These are phyloP conservation scores for Triticum monococcum DNA, from an alignment of 176 grass and related monocot genomes.

Conservation along the genomic window DNA sequence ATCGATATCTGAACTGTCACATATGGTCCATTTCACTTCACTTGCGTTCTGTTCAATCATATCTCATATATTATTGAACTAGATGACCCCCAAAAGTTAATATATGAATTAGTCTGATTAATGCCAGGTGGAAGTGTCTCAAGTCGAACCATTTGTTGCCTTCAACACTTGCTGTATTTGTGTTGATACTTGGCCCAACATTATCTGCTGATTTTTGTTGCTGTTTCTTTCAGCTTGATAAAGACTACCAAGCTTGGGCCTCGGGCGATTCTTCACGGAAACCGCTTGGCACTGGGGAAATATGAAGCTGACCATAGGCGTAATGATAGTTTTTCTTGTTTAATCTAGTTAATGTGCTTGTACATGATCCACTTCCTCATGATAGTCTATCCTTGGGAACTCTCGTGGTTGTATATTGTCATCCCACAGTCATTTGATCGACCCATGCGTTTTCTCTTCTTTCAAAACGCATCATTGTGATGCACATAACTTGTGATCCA, in stretches of 20 bases:
- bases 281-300: constrained; percentile 90
- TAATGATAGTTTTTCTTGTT: constrained; percentile 20
- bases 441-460: neutral
- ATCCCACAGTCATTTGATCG: neutral
- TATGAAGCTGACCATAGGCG: constrained; percentile 51
- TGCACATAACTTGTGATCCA: neutral
- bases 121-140: neutral
- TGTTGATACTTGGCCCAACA: neutral
- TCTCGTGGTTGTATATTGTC: neutral
- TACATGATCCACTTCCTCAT: constrained; percentile 12
- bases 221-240: constrained; percentile 64
- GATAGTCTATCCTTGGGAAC: neutral
- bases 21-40: neutral
- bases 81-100: neutral
- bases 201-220: neutral
- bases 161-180: neutral
- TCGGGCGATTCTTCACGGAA: constrained; percentile 84
- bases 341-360: constrained; percentile 12
- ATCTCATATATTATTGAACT: neutral
- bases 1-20: neutral
- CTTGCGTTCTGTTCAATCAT: neutral
- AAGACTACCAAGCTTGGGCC: constrained; percentile 94
- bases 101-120: neutral
- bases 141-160: neutral
- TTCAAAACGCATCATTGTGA: no score